A percentile compares a stretch with the other conserved stretches of the same genome.
Evolutionary conservation across 495 filamentous ascomycete species (phyloP).

Genomic region (Tuber melanosporum): DNA sequence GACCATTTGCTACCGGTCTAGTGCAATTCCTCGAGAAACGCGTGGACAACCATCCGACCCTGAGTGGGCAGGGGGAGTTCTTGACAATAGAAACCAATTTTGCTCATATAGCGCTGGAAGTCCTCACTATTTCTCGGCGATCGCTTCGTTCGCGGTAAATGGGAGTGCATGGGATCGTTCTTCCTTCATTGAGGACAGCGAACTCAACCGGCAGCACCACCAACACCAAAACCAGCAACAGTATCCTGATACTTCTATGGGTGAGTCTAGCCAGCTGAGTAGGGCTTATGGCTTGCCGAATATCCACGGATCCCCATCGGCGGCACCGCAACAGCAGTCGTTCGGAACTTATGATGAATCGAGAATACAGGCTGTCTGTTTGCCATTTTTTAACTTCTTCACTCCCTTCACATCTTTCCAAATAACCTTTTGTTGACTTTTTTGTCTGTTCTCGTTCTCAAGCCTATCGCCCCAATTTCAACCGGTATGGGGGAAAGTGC

Average conservation of each 20-base stretch:
- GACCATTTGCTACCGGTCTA: neutral
- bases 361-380: constrained; percentile 16
- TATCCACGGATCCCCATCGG: constrained; percentile 9
- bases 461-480: constrained; percentile 16
- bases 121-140: constrained; percentile 23
- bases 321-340: constrained; percentile 16
- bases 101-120: constrained; percentile 22
- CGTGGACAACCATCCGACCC: neutral
- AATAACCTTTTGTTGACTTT: constrained; percentile 18
- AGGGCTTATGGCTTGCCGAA: constrained; percentile 20
- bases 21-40: constrained; percentile 1
- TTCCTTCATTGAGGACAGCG: constrained; percentile 20
- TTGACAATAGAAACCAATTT: constrained; percentile 8
- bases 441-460: constrained; percentile 19
- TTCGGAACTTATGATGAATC: constrained; percentile 22
- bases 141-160: constrained; percentile 20
- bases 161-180: constrained; percentile 14
- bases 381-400: constrained; percentile 2
- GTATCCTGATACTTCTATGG: constrained; percentile 17
- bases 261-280: constrained; percentile 16
- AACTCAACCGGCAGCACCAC: neutral
- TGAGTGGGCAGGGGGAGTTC: neutral
- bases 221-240: constrained; percentile 14
- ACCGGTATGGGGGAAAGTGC: constrained; percentile 11
- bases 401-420: constrained; percentile 4